Evolutionary conservation across 345 rosid genomes (phyloP).

Genomic region (Punica granatum): DNA sequence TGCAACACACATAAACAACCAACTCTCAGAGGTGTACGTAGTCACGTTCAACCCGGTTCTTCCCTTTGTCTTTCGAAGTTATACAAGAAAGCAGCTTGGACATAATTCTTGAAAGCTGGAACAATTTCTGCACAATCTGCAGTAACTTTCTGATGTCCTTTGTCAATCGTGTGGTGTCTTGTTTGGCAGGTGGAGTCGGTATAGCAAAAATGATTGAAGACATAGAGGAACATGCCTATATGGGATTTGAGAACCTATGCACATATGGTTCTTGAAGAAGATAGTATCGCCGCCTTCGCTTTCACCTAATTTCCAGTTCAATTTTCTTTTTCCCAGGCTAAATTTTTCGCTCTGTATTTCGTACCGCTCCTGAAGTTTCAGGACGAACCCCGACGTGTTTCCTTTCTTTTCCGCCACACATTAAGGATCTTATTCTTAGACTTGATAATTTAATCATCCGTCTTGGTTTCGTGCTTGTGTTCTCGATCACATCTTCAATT

Average conservation of each 20-base stretch:
- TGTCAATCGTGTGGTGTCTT: not conserved
- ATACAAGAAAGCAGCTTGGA: too few relatives aligned
- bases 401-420: not conserved
- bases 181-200: constrained; percentile 33
- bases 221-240: constrained; percentile 24
- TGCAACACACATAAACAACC: not conserved
- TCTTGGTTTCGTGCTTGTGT: not conserved
- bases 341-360: not conserved
- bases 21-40: too few relatives aligned
- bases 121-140: not conserved
- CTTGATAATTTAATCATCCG: not conserved
- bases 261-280: constrained; percentile 13
- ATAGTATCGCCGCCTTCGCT: too few relatives aligned
- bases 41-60: too few relatives aligned
- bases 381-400: not conserved
- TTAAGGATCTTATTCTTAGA: not conserved
- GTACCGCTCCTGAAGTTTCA: not conserved
- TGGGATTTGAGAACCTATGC: constrained; percentile 37
- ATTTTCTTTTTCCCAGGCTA: not conserved
- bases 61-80: not conserved
- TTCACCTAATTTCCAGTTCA: not conserved
- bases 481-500: not conserved
- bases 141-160: not conserved
- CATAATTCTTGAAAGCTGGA: too few relatives aligned
- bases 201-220: constrained; percentile 20